Evolutionary conservation across 352 stramenopile genomes (phyloP).

Genomic region (Pythium coloratum): DNA sequence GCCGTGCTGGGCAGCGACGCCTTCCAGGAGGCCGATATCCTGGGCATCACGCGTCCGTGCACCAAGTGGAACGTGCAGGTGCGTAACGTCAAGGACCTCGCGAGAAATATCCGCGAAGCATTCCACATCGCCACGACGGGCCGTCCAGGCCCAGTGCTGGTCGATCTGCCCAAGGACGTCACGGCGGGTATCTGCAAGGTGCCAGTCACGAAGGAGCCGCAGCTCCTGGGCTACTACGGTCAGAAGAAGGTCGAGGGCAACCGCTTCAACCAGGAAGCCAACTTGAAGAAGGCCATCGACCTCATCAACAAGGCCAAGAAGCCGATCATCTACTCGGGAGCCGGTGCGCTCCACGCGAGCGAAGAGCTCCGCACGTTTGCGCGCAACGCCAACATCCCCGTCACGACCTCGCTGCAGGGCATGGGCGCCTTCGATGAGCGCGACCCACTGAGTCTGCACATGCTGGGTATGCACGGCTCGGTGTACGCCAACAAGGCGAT

Average conservation of each 20-base stretch:
- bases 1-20: conserved; percentile 90
- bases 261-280: conserved; percentile 76
- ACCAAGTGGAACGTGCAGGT: conserved; percentile 98
- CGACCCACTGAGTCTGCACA: conserved; percentile 93
- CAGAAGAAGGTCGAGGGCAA: conserved; percentile 83
- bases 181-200: conserved; percentile 78
- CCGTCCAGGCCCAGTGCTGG: conserved; percentile 92
- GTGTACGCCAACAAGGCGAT: conserved; percentile 96
- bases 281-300: conserved; percentile 66
- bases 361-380: conserved; percentile 91
- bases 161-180: conserved; percentile 96
- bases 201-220: conserved; percentile 67
- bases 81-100: conserved; percentile 93
- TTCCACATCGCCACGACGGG: conserved; percentile 95
- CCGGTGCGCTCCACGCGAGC: conserved; percentile 85
- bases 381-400: conserved; percentile 92
- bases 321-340: conserved; percentile 94
- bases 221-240: conserved; percentile 85
- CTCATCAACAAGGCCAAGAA: conserved; percentile 95
- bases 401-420: conserved; percentile 93
- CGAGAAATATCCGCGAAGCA: conserved; percentile 94
- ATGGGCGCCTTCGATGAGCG: conserved; percentile 94
- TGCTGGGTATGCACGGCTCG: conserved; percentile 97
- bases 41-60: conserved; percentile 87
- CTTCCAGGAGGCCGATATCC: conserved; percentile 90